These are phyloP conservation scores for Lanmaoa rubissima DNA, from an alignment of 768 basidiomycete genomes.

Conservation along the genomic window DNA sequence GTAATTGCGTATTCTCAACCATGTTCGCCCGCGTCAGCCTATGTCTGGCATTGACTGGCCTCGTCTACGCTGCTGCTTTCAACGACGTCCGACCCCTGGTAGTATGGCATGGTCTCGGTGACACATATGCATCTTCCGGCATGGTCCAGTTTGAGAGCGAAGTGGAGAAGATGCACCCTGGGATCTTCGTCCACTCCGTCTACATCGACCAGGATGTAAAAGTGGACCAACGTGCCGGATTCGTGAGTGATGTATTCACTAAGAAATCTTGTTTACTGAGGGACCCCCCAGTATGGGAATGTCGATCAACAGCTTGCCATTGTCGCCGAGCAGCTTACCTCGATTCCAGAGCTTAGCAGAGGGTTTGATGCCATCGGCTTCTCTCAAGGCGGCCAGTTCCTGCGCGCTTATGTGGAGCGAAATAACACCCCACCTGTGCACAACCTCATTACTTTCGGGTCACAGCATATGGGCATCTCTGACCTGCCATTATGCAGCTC, in stretches of 20 bases:
- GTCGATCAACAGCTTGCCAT: constrained; percentile 65
- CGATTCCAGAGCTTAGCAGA: constrained; percentile 56
- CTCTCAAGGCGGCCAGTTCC: constrained; percentile 88
- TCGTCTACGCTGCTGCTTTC: constrained; percentile 13
- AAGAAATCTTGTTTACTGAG: constrained; percentile 3
- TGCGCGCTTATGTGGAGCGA: constrained; percentile 79
- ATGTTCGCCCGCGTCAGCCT: constrained; percentile 16
- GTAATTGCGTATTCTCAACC: not conserved
- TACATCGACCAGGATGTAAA: constrained; percentile 62
- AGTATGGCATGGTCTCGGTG: constrained; percentile 83
- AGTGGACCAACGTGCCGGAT: constrained; percentile 66
- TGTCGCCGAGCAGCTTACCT: constrained; percentile 63
- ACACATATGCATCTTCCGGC: constrained; percentile 69
- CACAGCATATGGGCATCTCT: constrained; percentile 84
- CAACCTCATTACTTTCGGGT: constrained; percentile 85
- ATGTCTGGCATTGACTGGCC: constrained; percentile 15
- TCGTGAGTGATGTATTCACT: constrained; percentile 49
- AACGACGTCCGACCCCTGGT: constrained; percentile 53
- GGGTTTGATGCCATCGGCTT: constrained; percentile 90
- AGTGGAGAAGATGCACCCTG: constrained; percentile 64
- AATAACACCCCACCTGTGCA: constrained; percentile 71
- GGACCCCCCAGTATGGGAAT: constrained; percentile 63
- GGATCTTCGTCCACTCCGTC: constrained; percentile 75
- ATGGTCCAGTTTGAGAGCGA: constrained; percentile 62
- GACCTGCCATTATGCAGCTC: constrained; percentile 66